Evolutionary conservation across 2,329 filamentous ascomycete genomes (phyloP), one percentile per base, ranked within the genome.

Genomic region (Xylariaceae sp.): DNA sequence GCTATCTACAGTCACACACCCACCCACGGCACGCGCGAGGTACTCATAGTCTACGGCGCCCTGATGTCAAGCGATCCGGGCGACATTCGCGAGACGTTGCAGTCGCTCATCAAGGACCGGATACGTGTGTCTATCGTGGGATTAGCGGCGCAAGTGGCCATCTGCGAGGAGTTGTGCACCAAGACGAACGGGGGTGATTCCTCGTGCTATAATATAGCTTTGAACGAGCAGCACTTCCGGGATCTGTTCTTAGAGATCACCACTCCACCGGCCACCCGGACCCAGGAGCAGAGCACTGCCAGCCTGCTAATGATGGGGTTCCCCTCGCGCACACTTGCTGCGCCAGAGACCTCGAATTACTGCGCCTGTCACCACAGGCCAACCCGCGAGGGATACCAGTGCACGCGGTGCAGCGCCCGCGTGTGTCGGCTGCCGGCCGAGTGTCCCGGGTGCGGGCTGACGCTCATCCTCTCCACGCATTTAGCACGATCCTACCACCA

Each of bases 241-340:
- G 91, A 97, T 65, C 79, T 97, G n/a, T 80, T 97, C 56, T 86
- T 97, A 69, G 85, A 85, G 16, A 84, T 88, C 45, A 97, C 94
- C 0, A 96, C 90, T 2, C 94, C 94, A 1, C 94, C 92, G 0
- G 86, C 91, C 16, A 89, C 91, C 12, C 83, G 88, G 51, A 82
- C 85, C 2, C 71, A 74, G 39, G 79, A 81, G 59, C 78, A 81
- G 63, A 78, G 76, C 56, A 78, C 78, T 8, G 79, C 83, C 1
- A 84, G 81, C 51, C 76, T 99, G 39, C 81, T 99, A 22, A 95
- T 95, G 88, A 99, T 99, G 92, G 94, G 94, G 4, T 99, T 99
- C 66, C 94, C 94, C 0, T 95, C 89, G 5, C 83, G 92, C 36
- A 88, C 87, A 2, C 83, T 94, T 13, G 88, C 89, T 49, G 78